A percentile compares a stretch with the other conserved stretches of the same genome.
Evolutionary conservation across 1,139 yeast species (phyloP).

Genomic region (Candida freyschussii): DNA sequence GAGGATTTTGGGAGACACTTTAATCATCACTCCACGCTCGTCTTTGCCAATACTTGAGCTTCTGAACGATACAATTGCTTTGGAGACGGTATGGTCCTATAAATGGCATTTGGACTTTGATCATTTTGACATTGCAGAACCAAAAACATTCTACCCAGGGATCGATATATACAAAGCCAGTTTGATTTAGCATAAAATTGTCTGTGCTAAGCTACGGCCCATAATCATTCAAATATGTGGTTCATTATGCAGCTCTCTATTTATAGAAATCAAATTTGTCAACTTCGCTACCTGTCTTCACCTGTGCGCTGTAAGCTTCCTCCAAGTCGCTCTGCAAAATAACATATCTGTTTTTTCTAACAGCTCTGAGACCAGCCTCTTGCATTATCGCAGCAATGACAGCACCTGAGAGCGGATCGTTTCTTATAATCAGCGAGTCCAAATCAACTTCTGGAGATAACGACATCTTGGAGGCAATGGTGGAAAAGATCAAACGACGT

Average conservation of each 20-base stretch:
- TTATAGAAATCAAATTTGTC: constrained; percentile 98
- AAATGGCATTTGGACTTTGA: constrained; percentile 58
- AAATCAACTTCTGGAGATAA: constrained; percentile 96
- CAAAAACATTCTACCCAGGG: constrained; percentile 53
- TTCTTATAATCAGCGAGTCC: constrained; percentile 90
- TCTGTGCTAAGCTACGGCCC: too few species aligned
- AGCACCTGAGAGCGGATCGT: constrained; percentile 97
- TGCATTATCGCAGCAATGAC: constrained; percentile 99
- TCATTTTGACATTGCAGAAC: constrained; percentile 51
- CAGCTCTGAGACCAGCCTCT: constrained; percentile 98
- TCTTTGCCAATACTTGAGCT: constrained; percentile 29
- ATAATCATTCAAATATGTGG: too few species aligned
- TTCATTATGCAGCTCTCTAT: too few species aligned
- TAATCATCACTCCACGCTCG: constrained; percentile 48
- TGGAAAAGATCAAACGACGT: constrained; percentile 90
- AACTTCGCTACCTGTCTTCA: constrained; percentile 89
- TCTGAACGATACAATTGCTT: constrained; percentile 15
- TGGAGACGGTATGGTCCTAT: constrained; percentile 40
- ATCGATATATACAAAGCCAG: constrained; percentile 26
- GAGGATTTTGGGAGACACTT: constrained; percentile 19
- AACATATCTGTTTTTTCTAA: constrained; percentile 95
- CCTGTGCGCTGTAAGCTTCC: constrained; percentile 96
- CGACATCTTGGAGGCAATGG: constrained; percentile 96
- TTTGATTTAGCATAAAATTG: too few species aligned
- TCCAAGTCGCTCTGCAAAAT: constrained; percentile 93